Evolutionary conservation across 2,329 filamentous ascomycete species (phyloP).

Genomic region (Monilinia fructigena): DNA sequence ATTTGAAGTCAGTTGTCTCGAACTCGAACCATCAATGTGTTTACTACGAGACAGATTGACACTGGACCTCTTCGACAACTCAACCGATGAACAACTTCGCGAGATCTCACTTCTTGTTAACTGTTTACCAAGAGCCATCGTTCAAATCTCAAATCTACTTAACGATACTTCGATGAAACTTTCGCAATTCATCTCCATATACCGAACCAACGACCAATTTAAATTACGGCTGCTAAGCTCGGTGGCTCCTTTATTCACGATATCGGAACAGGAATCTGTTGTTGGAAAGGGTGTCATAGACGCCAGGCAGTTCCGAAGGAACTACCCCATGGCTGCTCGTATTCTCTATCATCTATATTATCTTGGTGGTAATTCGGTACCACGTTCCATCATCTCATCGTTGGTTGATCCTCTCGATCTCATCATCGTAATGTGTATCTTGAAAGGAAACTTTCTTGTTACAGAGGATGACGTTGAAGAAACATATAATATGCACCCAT

Average conservation of each 20-base stretch:
- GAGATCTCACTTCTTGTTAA: slow-evolving; percentile 29
- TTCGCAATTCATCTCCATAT: slow-evolving; percentile 33
- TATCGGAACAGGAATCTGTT: slow-evolving; percentile 28
- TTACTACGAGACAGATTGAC: slow-evolving; percentile 27
- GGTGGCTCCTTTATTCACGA: slow-evolving; percentile 27
- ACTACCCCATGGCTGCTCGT: slow-evolving; percentile 22
- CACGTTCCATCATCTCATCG: slow-evolving; percentile 29
- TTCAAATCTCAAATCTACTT: slow-evolving; percentile 32
- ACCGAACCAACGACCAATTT: slow-evolving; percentile 30
- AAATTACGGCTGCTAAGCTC: slow-evolving; percentile 32
- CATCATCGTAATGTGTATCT: slow-evolving; percentile 31
- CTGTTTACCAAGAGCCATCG: slow-evolving; percentile 31
- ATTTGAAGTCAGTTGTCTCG: slow-evolving; percentile 30
- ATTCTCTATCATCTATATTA: slow-evolving; percentile 34
- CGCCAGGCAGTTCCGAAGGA: slow-evolving; percentile 28
- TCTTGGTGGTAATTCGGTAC: slow-evolving; percentile 31
- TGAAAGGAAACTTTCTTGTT: slow-evolving; percentile 32
- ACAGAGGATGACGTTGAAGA: slow-evolving; percentile 25
- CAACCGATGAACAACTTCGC: slow-evolving; percentile 28
- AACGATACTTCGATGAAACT: slow-evolving; percentile 33
- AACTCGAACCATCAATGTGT: slow-evolving; percentile 28
- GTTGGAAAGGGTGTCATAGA: slow-evolving; percentile 33
- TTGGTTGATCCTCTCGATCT: slow-evolving; percentile 31
- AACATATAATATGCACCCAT: slow-evolving; percentile 32
- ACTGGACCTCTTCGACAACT: slow-evolving; percentile 24